Percentiles rank a stretch among this genome's conserved stretches.
Conservation (phyloP, 2,329 filamentous ascomycete genomes). For the Chrysosporium keratinophilum region DNA sequence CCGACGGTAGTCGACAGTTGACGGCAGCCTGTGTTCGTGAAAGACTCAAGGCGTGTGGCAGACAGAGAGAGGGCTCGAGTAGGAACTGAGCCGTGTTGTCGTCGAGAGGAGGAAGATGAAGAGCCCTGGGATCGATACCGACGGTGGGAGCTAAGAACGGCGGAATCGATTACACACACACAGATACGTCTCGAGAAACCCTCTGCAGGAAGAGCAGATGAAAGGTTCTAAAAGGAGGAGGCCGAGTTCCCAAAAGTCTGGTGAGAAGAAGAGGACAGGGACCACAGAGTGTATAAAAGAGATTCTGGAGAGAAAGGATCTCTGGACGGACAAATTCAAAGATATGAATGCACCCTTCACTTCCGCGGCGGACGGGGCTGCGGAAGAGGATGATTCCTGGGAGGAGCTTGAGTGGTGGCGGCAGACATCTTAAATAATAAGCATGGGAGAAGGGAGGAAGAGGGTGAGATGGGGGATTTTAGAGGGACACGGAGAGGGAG, state of each 20-base stretch:
- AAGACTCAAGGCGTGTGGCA: background rate
- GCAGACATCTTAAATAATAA: conserved; percentile 29
- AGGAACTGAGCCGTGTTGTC: background rate
- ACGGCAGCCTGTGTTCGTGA: background rate
- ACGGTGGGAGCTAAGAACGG: background rate
- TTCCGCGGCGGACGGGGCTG: conserved; percentile 36
- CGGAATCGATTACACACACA: background rate
- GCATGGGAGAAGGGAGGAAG: conserved; percentile 12
- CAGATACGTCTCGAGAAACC: background rate
- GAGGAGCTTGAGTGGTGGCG: conserved; percentile 24
- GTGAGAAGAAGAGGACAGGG: background rate
- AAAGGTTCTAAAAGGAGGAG: no score
- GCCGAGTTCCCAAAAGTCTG: no score
- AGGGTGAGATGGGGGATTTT: conserved; percentile 1
- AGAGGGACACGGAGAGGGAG: background rate
- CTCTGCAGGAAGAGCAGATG: background rate
- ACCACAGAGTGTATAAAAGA: background rate
- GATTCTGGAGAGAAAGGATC: background rate
- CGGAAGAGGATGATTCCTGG: conserved; percentile 23
- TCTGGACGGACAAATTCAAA: background rate
- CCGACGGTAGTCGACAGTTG: background rate
- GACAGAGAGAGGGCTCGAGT: background rate
- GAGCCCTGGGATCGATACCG: background rate
- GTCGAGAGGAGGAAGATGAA: background rate
- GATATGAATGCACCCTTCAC: conserved; percentile 29